These are phyloP conservation scores for Coemansia sp. DNA, from an alignment of 192 early-diverging fungal species.

Conservation along the genomic window DNA sequence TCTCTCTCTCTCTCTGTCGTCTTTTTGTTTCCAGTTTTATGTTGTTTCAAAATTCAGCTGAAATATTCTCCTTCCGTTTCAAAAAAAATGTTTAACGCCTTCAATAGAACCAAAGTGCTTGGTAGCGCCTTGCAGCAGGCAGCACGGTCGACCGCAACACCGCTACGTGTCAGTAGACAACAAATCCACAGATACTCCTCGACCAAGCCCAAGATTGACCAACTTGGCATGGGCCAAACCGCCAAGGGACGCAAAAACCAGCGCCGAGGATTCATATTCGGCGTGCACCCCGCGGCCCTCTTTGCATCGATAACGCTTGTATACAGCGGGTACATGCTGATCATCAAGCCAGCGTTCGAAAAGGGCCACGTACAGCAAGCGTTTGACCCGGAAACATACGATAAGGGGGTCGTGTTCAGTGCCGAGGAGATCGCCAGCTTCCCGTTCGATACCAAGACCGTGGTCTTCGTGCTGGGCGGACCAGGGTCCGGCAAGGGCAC, in stretches of 20 bases:
- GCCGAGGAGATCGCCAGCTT: slow-evolving; percentile 30
- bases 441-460: slow-evolving; percentile 61
- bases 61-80: not conserved
- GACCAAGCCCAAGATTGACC: slow-evolving; percentile 11
- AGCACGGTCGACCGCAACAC: not conserved
- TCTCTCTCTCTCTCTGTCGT: no score
- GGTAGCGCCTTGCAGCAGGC: not conserved
- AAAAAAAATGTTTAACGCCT: not conserved
- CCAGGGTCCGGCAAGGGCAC: slow-evolving; percentile 95
- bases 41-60: not conserved
- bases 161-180: not conserved
- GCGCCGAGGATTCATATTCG: slow-evolving; percentile 16
- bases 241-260: slow-evolving; percentile 7
- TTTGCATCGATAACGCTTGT: slow-evolving; percentile 25
- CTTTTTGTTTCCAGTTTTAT: not conserved
- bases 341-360: slow-evolving; percentile 30
- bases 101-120: not conserved
- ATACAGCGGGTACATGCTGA: slow-evolving; percentile 24
- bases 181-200: not conserved
- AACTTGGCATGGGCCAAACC: slow-evolving; percentile 39
- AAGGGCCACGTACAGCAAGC: not conserved
- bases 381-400: not conserved
- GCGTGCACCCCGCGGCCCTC: slow-evolving; percentile 33
- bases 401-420: not conserved
- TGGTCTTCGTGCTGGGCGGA: slow-evolving; percentile 88